Conservation (phyloP, 208 protist genomes). For the Naegleria lovaniensis region DNA sequence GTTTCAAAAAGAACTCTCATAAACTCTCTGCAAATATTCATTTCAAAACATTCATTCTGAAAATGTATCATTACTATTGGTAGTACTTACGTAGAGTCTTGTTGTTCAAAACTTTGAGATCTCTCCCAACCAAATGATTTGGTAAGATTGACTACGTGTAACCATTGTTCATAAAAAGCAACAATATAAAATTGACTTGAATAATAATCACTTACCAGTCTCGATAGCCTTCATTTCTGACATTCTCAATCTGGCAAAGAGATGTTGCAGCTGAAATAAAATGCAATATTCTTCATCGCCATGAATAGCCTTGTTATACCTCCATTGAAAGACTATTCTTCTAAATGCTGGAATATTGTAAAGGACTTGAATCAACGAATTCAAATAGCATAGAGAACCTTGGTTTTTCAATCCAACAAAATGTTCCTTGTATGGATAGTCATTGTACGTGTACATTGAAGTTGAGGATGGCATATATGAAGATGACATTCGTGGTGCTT, state of each 20-base stretch:
- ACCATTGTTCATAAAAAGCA: too few relatives aligned
- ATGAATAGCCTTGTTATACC: conserved; percentile 34
- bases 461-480: too few relatives aligned
- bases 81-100: background rate
- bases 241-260: conserved; percentile 73
- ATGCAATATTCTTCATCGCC: conserved; percentile 46
- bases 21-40: background rate
- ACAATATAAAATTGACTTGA: too few relatives aligned
- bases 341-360: conserved; percentile 54
- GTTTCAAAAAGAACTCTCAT: background rate
- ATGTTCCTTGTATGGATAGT: too few relatives aligned
- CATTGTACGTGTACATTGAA: too few relatives aligned
- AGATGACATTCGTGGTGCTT: too few relatives aligned
- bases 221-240: conserved; percentile 46
- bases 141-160: conserved; percentile 57
- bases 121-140: conserved; percentile 63
- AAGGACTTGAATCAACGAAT: conserved; percentile 55
- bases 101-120: background rate
- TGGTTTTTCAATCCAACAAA: conserved; percentile 43
- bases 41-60: too few relatives aligned
- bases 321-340: conserved; percentile 46
- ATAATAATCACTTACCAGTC: conserved; percentile 43
- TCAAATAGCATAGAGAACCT: conserved; percentile 39
- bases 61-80: too few relatives aligned
- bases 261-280: conserved; percentile 62